phyloP scores from a whole-genome alignment of 352 stramenopile genomes.

The Phytophthora ohioensis region DNA sequence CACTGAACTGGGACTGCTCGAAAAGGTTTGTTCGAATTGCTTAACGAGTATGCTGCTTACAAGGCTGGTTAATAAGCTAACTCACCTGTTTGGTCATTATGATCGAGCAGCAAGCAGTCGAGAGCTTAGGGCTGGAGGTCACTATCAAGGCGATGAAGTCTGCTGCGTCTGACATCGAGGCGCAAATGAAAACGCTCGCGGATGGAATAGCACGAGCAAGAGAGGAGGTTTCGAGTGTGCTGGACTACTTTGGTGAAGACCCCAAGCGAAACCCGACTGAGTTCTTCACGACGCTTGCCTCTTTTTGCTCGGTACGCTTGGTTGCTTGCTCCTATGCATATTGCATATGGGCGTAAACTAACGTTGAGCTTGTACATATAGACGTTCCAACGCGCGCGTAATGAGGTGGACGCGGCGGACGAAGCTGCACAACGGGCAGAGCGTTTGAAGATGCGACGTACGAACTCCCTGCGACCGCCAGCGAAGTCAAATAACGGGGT shows the following conservation, averaged over 20 bases:
- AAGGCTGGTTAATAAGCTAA: background rate
- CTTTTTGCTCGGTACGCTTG: conserved; percentile 68
- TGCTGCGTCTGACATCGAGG: conserved; percentile 46
- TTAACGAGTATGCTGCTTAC: background rate
- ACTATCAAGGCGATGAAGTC: conserved; percentile 49
- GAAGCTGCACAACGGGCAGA: conserved; percentile 65
- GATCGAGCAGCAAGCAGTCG: conserved; percentile 38
- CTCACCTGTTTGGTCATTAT: conserved; percentile 6
- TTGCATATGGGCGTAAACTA: background rate
- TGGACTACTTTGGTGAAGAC: conserved; percentile 90
- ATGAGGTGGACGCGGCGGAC: conserved; percentile 76
- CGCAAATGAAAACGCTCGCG: conserved; percentile 54
- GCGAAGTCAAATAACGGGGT: conserved; percentile 29
- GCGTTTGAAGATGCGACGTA: conserved; percentile 65
- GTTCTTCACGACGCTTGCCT: conserved; percentile 87
- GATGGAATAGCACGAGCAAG: conserved; percentile 45
- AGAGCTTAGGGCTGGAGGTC: conserved; percentile 33
- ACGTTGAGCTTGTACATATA: conserved; percentile 12
- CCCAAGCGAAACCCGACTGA: conserved; percentile 71
- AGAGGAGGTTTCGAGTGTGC: conserved; percentile 75
- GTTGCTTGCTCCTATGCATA: background rate
- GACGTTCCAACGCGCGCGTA: conserved; percentile 71
- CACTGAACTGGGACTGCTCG: conserved; percentile 53
- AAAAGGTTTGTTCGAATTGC: conserved; percentile 43
- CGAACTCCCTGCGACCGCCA: conserved; percentile 27